phyloP scores from a whole-genome alignment of 768 basidiomycete species.

The Lactifluus piperatus region DNA sequence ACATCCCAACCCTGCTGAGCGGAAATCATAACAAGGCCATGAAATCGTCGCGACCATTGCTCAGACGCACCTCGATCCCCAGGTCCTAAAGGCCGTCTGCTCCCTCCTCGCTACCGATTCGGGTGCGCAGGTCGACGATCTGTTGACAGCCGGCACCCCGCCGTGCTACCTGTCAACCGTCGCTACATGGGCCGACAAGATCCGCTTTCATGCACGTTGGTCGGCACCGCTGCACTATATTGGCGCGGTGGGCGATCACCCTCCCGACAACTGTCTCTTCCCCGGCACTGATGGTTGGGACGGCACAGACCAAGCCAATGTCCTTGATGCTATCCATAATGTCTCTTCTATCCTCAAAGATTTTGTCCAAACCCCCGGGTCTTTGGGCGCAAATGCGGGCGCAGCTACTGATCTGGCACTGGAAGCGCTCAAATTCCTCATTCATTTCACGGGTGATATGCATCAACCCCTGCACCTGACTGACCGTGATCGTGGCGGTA shows the following conservation, averaged over 20 bases:
- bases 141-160: neutral
- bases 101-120: constrained; percentile 48
- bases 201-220: constrained; percentile 49
- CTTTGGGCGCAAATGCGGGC: constrained; percentile 22
- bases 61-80: constrained; percentile 80
- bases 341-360: constrained; percentile 53
- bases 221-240: constrained; percentile 71
- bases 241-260: constrained; percentile 67
- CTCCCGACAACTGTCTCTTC: constrained; percentile 65
- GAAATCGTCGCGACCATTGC: constrained; percentile 93
- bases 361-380: constrained; percentile 30
- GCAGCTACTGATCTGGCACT: constrained; percentile 38
- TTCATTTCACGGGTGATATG: constrained; percentile 91
- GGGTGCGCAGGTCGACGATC: constrained; percentile 22
- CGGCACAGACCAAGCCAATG: constrained; percentile 47
- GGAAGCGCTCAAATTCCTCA: constrained; percentile 84
- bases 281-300: constrained; percentile 71
- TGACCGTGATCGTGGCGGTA: constrained; percentile 83
- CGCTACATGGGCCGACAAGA: constrained; percentile 82
- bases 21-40: constrained; percentile 45
- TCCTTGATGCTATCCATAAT: constrained; percentile 73
- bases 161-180: constrained; percentile 77
- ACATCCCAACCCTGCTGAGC: neutral
- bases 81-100: constrained; percentile 56
- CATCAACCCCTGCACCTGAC: constrained; percentile 92